These are phyloP conservation scores for Parvularia atlantis DNA, from an alignment of 78 protist genomes.

Conservation along the genomic window DNA sequence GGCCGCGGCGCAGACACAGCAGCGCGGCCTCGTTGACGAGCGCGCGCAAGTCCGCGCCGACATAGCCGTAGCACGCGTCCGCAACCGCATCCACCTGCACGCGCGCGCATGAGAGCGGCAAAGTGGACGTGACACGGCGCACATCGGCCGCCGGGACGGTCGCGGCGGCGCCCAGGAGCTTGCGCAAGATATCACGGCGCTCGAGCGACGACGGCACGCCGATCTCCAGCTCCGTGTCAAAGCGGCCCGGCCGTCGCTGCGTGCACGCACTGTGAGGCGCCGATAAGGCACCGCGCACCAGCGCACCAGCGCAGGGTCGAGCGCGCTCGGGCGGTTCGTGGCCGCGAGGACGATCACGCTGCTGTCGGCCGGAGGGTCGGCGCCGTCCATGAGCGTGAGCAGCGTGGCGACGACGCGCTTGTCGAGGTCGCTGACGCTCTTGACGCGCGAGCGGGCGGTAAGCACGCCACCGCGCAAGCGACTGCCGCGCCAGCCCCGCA, in stretches of 20 bases:
- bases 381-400: constrained; percentile 89
- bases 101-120: neutral
- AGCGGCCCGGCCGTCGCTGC: constrained; percentile 89
- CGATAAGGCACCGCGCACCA: no score
- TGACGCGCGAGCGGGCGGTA: neutral
- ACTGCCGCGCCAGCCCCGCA: no score
- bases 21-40: constrained; percentile 69
- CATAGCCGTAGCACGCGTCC: constrained; percentile 60
- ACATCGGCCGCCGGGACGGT: neutral
- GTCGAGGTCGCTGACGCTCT: constrained; percentile 29
- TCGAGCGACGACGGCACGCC: constrained; percentile 48
- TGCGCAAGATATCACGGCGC: constrained; percentile 37
- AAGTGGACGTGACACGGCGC: no score
- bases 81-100: constrained; percentile 31
- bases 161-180: constrained; percentile 8
- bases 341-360: constrained; percentile 87
- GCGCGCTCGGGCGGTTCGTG: constrained; percentile 81
- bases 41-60: constrained; percentile 85
- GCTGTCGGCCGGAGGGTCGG: constrained; percentile 6
- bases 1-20: constrained; percentile 40
- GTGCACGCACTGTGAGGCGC: no score
- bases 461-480: no score
- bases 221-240: constrained; percentile 87
- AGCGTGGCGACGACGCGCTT: constrained; percentile 73
- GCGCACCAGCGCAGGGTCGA: constrained; percentile 70